Base-by-base conservation (phyloP, 2,329 filamentous ascomycete genomes). In the Chaetomiaceae sp. region DNA sequence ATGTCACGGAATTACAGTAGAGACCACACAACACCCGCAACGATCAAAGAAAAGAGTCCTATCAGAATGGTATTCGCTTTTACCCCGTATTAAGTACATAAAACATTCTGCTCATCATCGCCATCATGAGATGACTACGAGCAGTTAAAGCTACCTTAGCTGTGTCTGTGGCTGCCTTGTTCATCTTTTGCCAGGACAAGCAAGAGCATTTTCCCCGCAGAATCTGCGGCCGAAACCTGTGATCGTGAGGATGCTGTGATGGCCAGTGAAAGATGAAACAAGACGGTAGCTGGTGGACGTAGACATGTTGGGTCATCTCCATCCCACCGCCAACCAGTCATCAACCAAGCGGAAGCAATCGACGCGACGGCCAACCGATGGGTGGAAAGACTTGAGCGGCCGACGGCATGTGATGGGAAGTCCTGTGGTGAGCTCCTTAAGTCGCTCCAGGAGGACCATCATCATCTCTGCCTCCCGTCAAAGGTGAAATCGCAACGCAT, bases 51-150 rank as follows among this genome's bases (percentile, higher is more conserved):
- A n/a, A n/a, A n/a, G n/a, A n/a, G 27, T 20, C 5, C 16, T 42
- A 38, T 42, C n/a, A 38, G 16, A 20, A 27, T 44, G 27, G 34
- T 45, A 50, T 50, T 46, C 42, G 42, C 48, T 51, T 51, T 51
- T 51, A n/a, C 23, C 27, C 31, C 6, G 37, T 2, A 51, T 42
- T 46, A 51, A 42, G 17, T 51, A 51, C 48, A 45, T 51, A 42
- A 46, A 40, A 21, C n/a, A n/a, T 30, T 38, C 31, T 30, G 17
- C 30, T 17, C 23, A 20, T 38, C 47, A n/a, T 34, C n/a, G 37
- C n/a, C 20, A 35, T 19, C 13, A 17, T 21, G 23, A 43, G 12
- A 19, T 35, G 16, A 33, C n/a, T n/a, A n/a, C 27, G 35, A 7
- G 30, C 37, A 31, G 21, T 30, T n/a, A n/a, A n/a, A n/a, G n/a